Conservation (phyloP, 2,329 filamentous ascomycete species). For the Colletotrichum sp. region DNA sequence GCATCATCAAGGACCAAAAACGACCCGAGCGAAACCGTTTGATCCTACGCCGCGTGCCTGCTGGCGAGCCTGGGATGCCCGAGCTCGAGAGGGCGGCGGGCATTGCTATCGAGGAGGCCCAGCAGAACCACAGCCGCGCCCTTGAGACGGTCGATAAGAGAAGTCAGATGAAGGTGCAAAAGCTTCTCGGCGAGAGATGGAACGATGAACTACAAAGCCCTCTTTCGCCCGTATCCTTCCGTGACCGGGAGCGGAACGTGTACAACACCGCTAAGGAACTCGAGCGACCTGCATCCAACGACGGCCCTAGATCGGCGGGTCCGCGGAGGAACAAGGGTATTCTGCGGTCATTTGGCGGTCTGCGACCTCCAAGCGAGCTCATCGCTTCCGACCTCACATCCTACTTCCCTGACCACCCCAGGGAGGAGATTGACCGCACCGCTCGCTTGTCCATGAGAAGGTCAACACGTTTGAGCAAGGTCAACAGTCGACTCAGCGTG, state of each 20-base stretch:
- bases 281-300: conserved; percentile 58
- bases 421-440: conserved; percentile 94
- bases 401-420: conserved; percentile 95
- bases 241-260: conserved; percentile 72
- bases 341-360: conserved; percentile 85
- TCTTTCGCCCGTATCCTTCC: conserved; percentile 78
- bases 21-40: conserved; percentile 88
- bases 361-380: conserved; percentile 92
- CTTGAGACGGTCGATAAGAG: conserved; percentile 72
- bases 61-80: conserved; percentile 84
- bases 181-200: conserved; percentile 87
- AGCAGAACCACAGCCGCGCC: conserved; percentile 71
- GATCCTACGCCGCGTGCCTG: conserved; percentile 90
- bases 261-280: conserved; percentile 63
- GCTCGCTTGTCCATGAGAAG: conserved; percentile 90
- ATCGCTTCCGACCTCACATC: conserved; percentile 96
- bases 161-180: conserved; percentile 86
- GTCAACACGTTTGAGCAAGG: conserved; percentile 88
- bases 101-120: conserved; percentile 87
- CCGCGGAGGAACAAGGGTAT: conserved; percentile 54
- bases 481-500: conserved; percentile 91
- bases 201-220: conserved; percentile 82
- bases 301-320: conserved; percentile 29
- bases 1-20: conserved; percentile 85
- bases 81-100: conserved; percentile 87